Evolutionary conservation across 1,139 yeast species (phyloP).

Genomic region (Zygotorulaspora mrakii): DNA sequence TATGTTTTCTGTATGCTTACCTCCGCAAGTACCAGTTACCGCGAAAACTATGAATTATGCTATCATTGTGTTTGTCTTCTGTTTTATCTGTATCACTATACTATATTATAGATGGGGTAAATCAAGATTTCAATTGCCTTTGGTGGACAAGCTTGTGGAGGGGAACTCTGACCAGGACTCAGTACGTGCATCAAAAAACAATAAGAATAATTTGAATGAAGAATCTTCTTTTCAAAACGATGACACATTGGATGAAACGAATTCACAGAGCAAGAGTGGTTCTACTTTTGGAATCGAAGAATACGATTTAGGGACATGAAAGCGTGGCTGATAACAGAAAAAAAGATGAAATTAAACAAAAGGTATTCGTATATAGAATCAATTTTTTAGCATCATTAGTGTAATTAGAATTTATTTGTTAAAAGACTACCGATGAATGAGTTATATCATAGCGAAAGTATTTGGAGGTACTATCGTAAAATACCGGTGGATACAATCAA

Average conservation of each 20-base stretch:
- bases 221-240: not conserved
- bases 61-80: slow-evolving; percentile 51
- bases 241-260: not conserved
- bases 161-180: slow-evolving; percentile 1
- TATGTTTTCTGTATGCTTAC: slow-evolving; percentile 63
- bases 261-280: not conserved
- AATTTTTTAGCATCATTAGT: too few species aligned
- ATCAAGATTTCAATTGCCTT: slow-evolving; percentile 59
- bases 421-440: too few species aligned
- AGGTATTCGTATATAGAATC: too few species aligned
- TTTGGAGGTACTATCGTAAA: slow-evolving; percentile 37
- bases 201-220: not conserved
- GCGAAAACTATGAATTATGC: slow-evolving; percentile 72
- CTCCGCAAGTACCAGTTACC: slow-evolving; percentile 66
- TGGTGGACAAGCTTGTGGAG: slow-evolving; percentile 41
- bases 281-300: slow-evolving; percentile 4
- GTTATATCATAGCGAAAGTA: too few species aligned
- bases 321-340: too few species aligned
- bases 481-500: slow-evolving; percentile 33
- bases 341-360: too few species aligned
- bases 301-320: slow-evolving; percentile 11
- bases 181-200: not conserved
- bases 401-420: too few species aligned
- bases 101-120: slow-evolving; percentile 61
- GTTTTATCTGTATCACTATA: slow-evolving; percentile 47